Evolutionary conservation across 108 stramenopile species (phyloP), one percentile per base, ranked within the genome.

Genomic region (Phaeodactylum tricornutum): DNA sequence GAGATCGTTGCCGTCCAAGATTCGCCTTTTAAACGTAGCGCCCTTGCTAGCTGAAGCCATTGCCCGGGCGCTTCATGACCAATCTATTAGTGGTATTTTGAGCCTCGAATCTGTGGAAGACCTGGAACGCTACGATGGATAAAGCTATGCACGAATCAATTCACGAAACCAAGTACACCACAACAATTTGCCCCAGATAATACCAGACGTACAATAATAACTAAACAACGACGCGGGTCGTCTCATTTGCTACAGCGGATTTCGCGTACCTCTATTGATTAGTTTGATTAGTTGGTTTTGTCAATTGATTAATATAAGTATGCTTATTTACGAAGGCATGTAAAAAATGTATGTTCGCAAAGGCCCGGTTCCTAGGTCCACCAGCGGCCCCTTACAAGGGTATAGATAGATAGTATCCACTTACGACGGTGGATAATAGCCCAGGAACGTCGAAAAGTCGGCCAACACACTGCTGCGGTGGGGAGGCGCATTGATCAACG

Each of bases 11-110:
- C 81, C 85, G 15, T 15, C 57, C 14, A 92, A 92, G 39, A 76
- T 92, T 40, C 77, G 81, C 21, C 72, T 69, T 39, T 67, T 92
- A 22, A 84, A 81, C 39, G 81, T 92, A 23, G 90, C 90, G 0
- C 90, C 90, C n/a, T 48, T 92, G 0, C 53, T 92, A 19, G 81
- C 90, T 1, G 90, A 92, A 62, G 83, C 90, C 17, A 84, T 92
- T 40, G 84, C 85, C 2, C 57, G 90, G 32, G 65, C 90, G 0
- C 59, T 87, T 22, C 77, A 84, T 43, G 59, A 80, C 52, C 73
- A 84, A 53, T 75, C 75, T 8, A 81, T 92, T 34, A 69, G 69
- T 19, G 71, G 69, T 6, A 87, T 92, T 47, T 53, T 92, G 3
- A 67, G 81, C 55, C 46, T 82, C 24, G 69, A 85, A 14, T 59